phyloP scores from a whole-genome alignment of 2,329 filamentous ascomycete genomes.

The Aciculosporium take region DNA sequence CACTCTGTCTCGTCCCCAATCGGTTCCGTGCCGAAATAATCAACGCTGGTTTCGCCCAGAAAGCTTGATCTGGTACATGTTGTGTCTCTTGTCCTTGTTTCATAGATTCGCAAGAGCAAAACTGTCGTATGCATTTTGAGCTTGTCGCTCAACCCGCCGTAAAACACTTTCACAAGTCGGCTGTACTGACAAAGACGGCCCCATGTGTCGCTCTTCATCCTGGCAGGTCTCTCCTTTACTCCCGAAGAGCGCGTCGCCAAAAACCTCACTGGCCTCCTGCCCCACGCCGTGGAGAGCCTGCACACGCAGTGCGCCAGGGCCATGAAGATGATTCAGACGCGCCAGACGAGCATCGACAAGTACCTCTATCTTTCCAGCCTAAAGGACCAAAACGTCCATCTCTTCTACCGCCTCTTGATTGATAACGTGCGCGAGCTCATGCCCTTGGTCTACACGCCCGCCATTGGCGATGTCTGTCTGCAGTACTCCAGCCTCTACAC shows the following conservation, averaged over 20 bases:
- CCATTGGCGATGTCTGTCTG: constrained; percentile 89
- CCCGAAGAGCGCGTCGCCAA: constrained; percentile 48
- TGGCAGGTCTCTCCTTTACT: constrained; percentile 46
- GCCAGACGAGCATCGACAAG: constrained; percentile 61
- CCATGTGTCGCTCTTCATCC: background rate
- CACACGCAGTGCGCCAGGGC: constrained; percentile 49
- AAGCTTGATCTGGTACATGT: background rate
- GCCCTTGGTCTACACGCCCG: constrained; percentile 76
- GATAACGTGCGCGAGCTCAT: constrained; percentile 66
- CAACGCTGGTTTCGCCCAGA: background rate
- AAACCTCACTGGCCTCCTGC: constrained; percentile 52
- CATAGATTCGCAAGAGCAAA: background rate
- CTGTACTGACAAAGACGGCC: constrained; percentile 1
- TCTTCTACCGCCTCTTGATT: constrained; percentile 72
- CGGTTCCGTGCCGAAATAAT: too few relatives aligned
- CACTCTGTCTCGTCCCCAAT: too few relatives aligned
- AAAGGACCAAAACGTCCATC: constrained; percentile 61
- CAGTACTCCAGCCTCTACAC: constrained; percentile 95
- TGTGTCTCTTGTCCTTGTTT: background rate
- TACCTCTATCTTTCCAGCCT: constrained; percentile 69
- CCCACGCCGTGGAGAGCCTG: constrained; percentile 47
- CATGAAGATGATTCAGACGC: constrained; percentile 59
- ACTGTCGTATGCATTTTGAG: background rate
- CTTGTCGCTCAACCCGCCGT: background rate
- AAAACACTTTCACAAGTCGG: background rate